phyloP scores from a whole-genome alignment of 2,329 filamentous ascomycete species.

The Cladophialophora immunda region DNA sequence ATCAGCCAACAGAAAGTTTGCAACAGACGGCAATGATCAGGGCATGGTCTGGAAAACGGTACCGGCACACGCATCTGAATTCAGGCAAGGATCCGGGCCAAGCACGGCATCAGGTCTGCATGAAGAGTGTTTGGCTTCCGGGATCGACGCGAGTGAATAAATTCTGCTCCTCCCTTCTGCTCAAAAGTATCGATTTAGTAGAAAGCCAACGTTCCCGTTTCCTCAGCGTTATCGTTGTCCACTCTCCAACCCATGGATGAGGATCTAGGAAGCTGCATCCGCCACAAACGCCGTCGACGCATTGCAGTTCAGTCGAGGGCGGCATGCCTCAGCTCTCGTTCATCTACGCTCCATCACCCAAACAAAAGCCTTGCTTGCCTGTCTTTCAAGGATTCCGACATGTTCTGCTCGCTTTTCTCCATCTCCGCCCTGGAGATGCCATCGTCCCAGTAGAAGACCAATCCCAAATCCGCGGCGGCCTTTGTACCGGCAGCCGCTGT shows the following conservation, averaged over 20 bases:
- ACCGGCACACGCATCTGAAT: neutral
- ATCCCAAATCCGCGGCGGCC: neutral
- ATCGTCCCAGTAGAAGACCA: slow-evolving; percentile 32
- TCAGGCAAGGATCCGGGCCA: neutral
- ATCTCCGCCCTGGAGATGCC: slow-evolving; percentile 11
- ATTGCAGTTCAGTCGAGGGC: neutral
- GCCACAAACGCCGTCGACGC: neutral
- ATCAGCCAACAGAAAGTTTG: neutral
- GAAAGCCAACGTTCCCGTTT: too few species aligned
- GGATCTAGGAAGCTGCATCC: neutral
- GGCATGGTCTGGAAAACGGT: neutral
- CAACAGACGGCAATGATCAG: neutral
- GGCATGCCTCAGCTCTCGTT: neutral
- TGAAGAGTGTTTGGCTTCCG: neutral
- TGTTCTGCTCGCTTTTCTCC: neutral
- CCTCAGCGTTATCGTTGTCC: neutral
- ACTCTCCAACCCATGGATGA: neutral
- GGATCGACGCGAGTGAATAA: neutral
- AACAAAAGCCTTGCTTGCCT: slow-evolving; percentile 24
- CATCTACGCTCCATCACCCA: neutral
- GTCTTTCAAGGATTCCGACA: slow-evolving; percentile 1
- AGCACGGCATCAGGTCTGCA: neutral
- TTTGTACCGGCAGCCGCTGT: neutral
- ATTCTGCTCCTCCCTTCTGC: neutral
- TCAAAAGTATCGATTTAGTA: too few species aligned